These are phyloP conservation scores for Flagelloscypha sp. DNA, from an alignment of 768 basidiomycete species.

Conservation along the genomic window DNA sequence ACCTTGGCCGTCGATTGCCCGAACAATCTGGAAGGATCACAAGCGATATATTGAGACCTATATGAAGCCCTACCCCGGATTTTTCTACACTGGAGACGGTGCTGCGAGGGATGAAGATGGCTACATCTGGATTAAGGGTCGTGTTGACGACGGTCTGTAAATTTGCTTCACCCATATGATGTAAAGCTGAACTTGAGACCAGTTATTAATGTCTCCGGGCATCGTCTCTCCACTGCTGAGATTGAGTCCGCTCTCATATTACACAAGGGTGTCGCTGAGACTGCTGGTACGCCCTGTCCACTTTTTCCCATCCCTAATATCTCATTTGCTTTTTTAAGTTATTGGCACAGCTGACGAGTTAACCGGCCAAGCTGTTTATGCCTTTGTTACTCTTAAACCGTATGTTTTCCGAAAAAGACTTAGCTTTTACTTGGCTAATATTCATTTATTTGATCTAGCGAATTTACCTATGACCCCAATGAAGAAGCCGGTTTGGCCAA, in stretches of 20 bases:
- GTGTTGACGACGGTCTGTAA: conserved; percentile 68
- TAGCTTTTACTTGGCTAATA: background rate
- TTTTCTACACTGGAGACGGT: conserved; percentile 97
- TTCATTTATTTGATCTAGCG: conserved; percentile 30
- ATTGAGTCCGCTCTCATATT: conserved; percentile 95
- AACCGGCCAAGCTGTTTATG: conserved; percentile 89
- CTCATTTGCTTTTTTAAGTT: conserved; percentile 29
- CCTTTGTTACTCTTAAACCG: conserved; percentile 95
- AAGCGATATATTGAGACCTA: conserved; percentile 60
- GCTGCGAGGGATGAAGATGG: conserved; percentile 91
- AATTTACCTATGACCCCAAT: conserved; percentile 67
- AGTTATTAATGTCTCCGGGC: conserved; percentile 94
- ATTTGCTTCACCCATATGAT: conserved; percentile 2
- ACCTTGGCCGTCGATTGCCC: conserved; percentile 95
- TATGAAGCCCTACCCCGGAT: conserved; percentile 76
- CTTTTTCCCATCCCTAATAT: too few relatives aligned
- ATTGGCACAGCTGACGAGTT: conserved; percentile 82
- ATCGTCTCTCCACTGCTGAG: conserved; percentile 94
- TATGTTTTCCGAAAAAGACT: conserved; percentile 28
- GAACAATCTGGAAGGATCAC: conserved; percentile 89
- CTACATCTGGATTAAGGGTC: conserved; percentile 98
- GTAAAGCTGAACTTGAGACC: background rate
- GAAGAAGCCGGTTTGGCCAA: conserved; percentile 69
- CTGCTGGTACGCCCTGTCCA: conserved; percentile 45
- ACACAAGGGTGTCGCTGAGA: conserved; percentile 94